Evolutionary conservation across 2,329 filamentous ascomycete species (phyloP).

Genomic region (Colletotrichum magnum): DNA sequence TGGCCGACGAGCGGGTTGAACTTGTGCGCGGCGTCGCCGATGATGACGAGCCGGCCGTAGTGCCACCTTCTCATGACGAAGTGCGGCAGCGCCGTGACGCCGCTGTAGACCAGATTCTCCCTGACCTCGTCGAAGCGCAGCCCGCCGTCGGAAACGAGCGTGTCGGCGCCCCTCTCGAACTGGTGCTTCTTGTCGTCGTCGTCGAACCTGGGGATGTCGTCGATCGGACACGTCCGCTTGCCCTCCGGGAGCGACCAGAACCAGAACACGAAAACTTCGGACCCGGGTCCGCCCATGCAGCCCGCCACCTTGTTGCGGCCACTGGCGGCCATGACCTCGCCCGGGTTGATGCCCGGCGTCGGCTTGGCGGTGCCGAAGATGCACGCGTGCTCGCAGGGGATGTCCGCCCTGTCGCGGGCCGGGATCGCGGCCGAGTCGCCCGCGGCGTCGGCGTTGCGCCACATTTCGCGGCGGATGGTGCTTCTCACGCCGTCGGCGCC

Average conservation of each 20-base stretch:
- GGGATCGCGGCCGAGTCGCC: constrained; percentile 30
- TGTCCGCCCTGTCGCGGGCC: constrained; percentile 11
- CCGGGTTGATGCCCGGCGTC: constrained; percentile 9
- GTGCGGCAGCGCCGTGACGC: constrained; percentile 35
- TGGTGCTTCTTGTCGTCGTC: constrained; percentile 32
- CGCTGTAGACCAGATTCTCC: constrained; percentile 29
- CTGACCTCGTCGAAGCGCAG: constrained; percentile 12
- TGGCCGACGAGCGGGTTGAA: constrained; percentile 49
- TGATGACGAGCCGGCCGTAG: constrained; percentile 48
- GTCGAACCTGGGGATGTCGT: constrained; percentile 28
- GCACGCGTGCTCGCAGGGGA: constrained; percentile 36
- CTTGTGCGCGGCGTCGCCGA: constrained; percentile 54
- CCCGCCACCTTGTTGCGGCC: constrained; percentile 19
- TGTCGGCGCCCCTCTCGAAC: constrained; percentile 14
- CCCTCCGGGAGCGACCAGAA: constrained; percentile 32
- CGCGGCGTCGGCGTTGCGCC: constrained; percentile 34
- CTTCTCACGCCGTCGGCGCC: constrained; percentile 60
- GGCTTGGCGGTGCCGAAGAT: constrained; percentile 35
- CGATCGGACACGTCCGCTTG: constrained; percentile 25
- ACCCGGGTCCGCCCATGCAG: constrained; percentile 24
- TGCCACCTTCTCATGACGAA: constrained; percentile 47
- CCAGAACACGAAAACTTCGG: constrained; percentile 30
- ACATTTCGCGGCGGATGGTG: constrained; percentile 50
- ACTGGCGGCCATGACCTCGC: constrained; percentile 29
- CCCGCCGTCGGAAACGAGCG: constrained; percentile 10